These are phyloP conservation scores for Lactarius sanguifluus DNA, from an alignment of 768 basidiomycete genomes.

Conservation along the genomic window DNA sequence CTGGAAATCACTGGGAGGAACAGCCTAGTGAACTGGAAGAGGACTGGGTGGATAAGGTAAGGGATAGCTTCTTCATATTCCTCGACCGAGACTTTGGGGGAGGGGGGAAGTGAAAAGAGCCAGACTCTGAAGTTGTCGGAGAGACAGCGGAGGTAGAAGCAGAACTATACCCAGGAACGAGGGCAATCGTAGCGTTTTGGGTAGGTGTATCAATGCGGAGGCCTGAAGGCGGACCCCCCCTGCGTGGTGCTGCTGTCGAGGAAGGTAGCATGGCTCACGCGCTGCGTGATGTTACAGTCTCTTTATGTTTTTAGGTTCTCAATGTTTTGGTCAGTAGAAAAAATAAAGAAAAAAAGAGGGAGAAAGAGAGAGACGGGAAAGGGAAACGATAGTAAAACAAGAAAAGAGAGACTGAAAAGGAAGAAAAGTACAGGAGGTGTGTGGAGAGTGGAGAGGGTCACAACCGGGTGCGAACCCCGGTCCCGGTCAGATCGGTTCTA, in stretches of 20 bases:
- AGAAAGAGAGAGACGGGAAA: constrained; percentile 23
- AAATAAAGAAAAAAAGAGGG: constrained; percentile 31
- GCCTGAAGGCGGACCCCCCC: constrained; percentile 52
- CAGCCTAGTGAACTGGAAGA: constrained; percentile 52
- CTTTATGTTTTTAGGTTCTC: constrained; percentile 5
- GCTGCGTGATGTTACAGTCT: constrained; percentile 33
- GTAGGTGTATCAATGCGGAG: constrained; percentile 60
- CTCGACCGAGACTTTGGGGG: constrained; percentile 48
- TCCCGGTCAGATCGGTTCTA: constrained; percentile 6
- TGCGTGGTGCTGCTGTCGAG: constrained; percentile 40
- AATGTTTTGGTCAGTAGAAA: constrained; percentile 10
- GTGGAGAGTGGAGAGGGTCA: constrained; percentile 1
- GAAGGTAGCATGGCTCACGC: constrained; percentile 33
- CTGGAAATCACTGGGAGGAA: constrained; percentile 38
- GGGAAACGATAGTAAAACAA: constrained; percentile 28
- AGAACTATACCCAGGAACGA: constrained; percentile 45
- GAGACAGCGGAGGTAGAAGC: constrained; percentile 51
- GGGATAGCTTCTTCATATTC: constrained; percentile 78
- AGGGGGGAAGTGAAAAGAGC: constrained; percentile 45
- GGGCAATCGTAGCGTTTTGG: constrained; percentile 48
- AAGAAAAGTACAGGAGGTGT: constrained; percentile 3
- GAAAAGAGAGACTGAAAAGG: constrained; percentile 29
- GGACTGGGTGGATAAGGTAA: constrained; percentile 61
- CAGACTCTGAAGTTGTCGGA: constrained; percentile 53
- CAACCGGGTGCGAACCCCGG: constrained; percentile 5